Evolutionary conservation across 495 filamentous ascomycete genomes (phyloP).

Genomic region (Hypoxylon crocopeplum): DNA sequence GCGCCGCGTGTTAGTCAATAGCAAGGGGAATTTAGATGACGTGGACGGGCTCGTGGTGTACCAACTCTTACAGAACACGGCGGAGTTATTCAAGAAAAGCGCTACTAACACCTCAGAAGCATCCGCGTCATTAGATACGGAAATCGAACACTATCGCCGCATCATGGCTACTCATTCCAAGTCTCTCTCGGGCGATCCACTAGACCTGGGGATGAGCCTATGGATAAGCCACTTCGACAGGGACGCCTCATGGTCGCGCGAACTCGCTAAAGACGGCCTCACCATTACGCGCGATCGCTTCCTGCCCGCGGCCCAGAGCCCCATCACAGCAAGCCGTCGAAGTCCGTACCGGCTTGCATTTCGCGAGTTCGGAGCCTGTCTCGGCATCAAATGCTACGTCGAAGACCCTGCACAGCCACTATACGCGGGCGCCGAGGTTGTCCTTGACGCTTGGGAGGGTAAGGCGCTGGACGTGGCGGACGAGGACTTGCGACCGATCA

Average conservation of each 20-base stretch:
- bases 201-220: conserved; percentile 71
- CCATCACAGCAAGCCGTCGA: conserved; percentile 35
- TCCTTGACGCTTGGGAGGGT: conserved; percentile 62
- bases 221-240: conserved; percentile 68
- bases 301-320: conserved; percentile 49
- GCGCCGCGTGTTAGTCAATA: conserved; percentile 55
- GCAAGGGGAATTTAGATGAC: conserved; percentile 68
- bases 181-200: conserved; percentile 59
- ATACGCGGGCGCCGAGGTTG: conserved; percentile 48
- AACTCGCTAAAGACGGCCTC: conserved; percentile 53
- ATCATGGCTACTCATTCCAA: conserved; percentile 60
- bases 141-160: conserved; percentile 65
- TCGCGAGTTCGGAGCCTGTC: conserved; percentile 66
- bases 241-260: conserved; percentile 58
- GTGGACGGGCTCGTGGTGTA: conserved; percentile 67
- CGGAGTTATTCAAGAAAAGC: conserved; percentile 34
- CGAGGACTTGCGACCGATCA: conserved; percentile 64
- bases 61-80: conserved; percentile 58
- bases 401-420: conserved; percentile 49
- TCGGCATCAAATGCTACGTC: conserved; percentile 64
- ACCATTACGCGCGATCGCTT: conserved; percentile 48
- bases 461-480: conserved; percentile 52
- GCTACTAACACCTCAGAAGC: conserved; percentile 2
- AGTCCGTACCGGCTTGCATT: conserved; percentile 59
- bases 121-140: conserved; percentile 55